These are phyloP conservation scores for Lactarius sp. DNA, from an alignment of 768 basidiomycete genomes.

Conservation along the genomic window DNA sequence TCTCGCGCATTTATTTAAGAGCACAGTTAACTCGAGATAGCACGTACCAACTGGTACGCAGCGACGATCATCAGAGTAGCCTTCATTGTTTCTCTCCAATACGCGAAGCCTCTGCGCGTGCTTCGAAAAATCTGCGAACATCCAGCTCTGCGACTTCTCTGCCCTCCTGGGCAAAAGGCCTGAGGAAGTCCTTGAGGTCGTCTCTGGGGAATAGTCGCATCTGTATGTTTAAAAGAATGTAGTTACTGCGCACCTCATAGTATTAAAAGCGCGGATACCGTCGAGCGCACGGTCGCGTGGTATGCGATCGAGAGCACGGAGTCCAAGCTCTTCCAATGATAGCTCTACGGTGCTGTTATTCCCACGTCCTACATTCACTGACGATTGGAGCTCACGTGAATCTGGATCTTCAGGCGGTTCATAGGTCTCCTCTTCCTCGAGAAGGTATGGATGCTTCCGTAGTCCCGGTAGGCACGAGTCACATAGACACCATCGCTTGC, in stretches of 20 bases:
- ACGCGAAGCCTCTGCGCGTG: conserved; percentile 7
- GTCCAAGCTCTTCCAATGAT: conserved; percentile 77
- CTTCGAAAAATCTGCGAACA: conserved; percentile 21
- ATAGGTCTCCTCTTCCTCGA: conserved; percentile 79
- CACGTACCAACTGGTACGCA: not conserved
- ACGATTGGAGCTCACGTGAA: conserved; percentile 47
- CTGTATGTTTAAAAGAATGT: not conserved
- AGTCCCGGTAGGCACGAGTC: conserved; percentile 55
- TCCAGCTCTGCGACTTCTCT: conserved; percentile 20
- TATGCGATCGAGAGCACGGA: conserved; percentile 66
- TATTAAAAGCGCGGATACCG: conserved; percentile 79
- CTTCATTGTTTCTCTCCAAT: not conserved
- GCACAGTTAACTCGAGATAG: not conserved
- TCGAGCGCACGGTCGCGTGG: conserved; percentile 81
- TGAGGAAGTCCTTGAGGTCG: conserved; percentile 32
- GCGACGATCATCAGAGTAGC: not conserved
- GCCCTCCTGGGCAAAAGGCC: conserved; percentile 22
- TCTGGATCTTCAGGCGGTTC: conserved; percentile 86
- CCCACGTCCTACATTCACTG: not conserved
- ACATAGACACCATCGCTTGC: conserved; percentile 78
- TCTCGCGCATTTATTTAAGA: not conserved
- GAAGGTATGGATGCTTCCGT: conserved; percentile 50
- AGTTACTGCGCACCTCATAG: conserved; percentile 57
- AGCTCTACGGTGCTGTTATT: conserved; percentile 41
- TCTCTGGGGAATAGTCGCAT: conserved; percentile 43